phyloP scores from a whole-genome alignment of 306 rosid genomes.

The Vigna nakashimae region DNA sequence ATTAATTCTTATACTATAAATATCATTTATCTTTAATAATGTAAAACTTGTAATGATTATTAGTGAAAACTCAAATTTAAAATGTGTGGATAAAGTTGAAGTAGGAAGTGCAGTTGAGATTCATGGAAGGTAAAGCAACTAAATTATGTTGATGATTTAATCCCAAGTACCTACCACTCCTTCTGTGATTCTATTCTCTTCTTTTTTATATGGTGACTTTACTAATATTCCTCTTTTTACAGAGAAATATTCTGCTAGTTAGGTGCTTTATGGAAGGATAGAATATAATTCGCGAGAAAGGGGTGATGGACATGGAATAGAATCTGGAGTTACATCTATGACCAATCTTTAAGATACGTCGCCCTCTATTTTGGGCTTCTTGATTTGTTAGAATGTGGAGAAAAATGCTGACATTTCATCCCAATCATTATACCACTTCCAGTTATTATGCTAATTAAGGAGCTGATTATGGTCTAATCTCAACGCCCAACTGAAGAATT shows the following conservation, averaged over 20 bases:
- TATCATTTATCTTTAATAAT: too few species aligned
- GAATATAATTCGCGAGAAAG: conserved; percentile 33
- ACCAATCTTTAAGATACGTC: not conserved
- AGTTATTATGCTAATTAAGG: conserved; percentile 6
- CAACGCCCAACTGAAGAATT: conserved; percentile 40
- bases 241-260: conserved; percentile 29
- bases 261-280: conserved; percentile 31
- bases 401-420: conserved; percentile 37
- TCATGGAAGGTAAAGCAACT: too few species aligned
- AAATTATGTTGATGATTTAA: conserved; percentile 33
- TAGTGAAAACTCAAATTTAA: too few species aligned
- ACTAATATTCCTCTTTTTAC: conserved; percentile 33
- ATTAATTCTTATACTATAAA: too few species aligned
- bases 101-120: too few species aligned
- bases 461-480: conserved; percentile 35
- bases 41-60: too few species aligned
- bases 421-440: conserved; percentile 17
- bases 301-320: conserved; percentile 30
- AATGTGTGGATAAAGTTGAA: too few species aligned
- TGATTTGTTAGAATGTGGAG: conserved; percentile 8
- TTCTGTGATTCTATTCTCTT: conserved; percentile 51
- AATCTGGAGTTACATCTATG: conserved; percentile 41
- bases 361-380: not conserved
- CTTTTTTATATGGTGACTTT: conserved; percentile 38
- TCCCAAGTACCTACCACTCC: conserved; percentile 39